Evolutionary conservation across 768 basidiomycete genomes (phyloP).

Genomic region (Russula emetica): DNA sequence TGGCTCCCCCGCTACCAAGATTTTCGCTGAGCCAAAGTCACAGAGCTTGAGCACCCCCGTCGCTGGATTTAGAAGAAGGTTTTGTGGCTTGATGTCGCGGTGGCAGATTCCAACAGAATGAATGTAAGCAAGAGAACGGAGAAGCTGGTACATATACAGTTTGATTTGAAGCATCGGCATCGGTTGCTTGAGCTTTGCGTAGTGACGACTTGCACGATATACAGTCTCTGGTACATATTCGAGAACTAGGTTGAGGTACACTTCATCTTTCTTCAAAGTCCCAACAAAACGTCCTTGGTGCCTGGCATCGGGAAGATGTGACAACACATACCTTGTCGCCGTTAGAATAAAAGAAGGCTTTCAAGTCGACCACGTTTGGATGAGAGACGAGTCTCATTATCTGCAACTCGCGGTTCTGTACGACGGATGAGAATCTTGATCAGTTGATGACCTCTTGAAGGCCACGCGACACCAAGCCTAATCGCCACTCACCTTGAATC

Average conservation of each 20-base stretch:
- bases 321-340: constrained; percentile 84
- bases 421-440: constrained; percentile 1
- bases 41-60: constrained; percentile 97
- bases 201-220: constrained; percentile 97
- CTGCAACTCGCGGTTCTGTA: constrained; percentile 96
- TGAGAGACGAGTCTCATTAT: constrained; percentile 97
- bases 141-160: constrained; percentile 98
- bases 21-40: constrained; percentile 99
- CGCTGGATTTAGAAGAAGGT: constrained; percentile 92
- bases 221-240: constrained; percentile 99
- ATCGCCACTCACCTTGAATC: constrained; percentile 86
- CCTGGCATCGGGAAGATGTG: background rate
- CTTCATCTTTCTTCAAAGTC: constrained; percentile 87
- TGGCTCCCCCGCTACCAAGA: constrained; percentile 94
- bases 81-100: constrained; percentile 99
- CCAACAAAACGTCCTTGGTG: constrained; percentile 2
- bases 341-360: constrained; percentile 98
- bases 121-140: constrained; percentile 98
- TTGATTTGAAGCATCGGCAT: constrained; percentile 99
- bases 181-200: constrained; percentile 98
- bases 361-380: constrained; percentile 96
- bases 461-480: background rate
- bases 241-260: constrained; percentile 97
- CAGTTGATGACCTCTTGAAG: constrained; percentile 8
- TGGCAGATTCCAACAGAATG: constrained; percentile 99